phyloP scores from a whole-genome alignment of 192 early-diverging fungal species.

The Backusella liffmaniae region DNA sequence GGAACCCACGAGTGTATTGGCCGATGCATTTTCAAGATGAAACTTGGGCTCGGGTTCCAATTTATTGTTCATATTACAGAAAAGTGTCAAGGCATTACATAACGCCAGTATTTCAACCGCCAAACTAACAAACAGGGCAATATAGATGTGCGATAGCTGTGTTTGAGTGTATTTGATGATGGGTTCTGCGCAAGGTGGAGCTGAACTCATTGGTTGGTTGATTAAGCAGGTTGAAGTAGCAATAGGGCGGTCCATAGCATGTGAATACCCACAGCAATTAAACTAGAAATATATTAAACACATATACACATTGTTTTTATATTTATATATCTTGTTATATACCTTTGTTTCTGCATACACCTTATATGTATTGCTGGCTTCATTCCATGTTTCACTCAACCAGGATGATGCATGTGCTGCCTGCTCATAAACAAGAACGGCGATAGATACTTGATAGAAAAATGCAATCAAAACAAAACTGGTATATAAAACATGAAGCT shows the following conservation, averaged over 20 bases:
- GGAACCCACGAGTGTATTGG: conserved; percentile 1
- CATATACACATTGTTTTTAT: not conserved
- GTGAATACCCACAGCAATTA: conserved; percentile 18
- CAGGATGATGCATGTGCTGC: conserved; percentile 11
- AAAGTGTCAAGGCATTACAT: conserved; percentile 16
- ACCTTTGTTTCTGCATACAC: conserved; percentile 18
- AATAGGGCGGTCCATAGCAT: conserved; percentile 15
- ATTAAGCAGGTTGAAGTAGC: not conserved
- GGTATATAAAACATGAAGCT: conserved; percentile 18
- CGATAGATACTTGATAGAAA: conserved; percentile 19
- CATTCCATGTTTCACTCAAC: conserved; percentile 13
- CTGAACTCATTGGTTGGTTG: not conserved
- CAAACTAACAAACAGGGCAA: conserved; percentile 8
- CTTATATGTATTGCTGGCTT: conserved; percentile 8
- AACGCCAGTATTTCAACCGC: conserved; percentile 12
- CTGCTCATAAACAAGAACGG: conserved; percentile 22
- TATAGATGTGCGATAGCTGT: conserved; percentile 13
- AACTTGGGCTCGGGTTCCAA: conserved; percentile 4
- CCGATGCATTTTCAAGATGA: conserved; percentile 5
- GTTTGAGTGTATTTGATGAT: not conserved
- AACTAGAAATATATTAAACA: conserved; percentile 8
- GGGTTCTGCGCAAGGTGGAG: conserved; percentile 11
- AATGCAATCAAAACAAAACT: conserved; percentile 18
- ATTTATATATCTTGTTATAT: not conserved
- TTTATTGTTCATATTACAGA: conserved; percentile 16